Base-by-base conservation (phyloP, 495 filamentous ascomycete genomes). In the Aspergillus kassunensis region DNA sequence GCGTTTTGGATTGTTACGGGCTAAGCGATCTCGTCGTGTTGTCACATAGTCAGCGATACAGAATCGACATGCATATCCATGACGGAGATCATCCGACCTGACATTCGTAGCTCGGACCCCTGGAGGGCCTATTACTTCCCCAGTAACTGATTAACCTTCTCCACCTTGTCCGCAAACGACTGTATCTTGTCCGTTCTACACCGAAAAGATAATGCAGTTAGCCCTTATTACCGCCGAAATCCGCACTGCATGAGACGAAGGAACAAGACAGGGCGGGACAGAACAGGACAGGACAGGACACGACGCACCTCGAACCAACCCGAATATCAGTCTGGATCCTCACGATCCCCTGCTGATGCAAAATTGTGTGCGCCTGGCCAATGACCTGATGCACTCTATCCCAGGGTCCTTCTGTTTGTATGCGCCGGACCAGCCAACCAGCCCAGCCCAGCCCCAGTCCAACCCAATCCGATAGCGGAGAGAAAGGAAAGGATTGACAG, bases 291-390 rank as follows among this genome's bases (percentile, higher is more conserved):
- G 11, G 49, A 10, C 12, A 44, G 29, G 39, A 29, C n/a, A n/a
- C n/a, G n/a, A 68, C 75, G 55, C 63, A 91, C 89, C 89, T 85
- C 47, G 87, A 86, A 6, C 93, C 93, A 40, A 87, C 82, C 2
- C 92, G 77, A 68, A 97, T 95, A 68, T 93, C 90, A 34, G 82
- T 87, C 72, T 98, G 93, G 24, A 97, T 85, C 20, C 93, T 69
- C 47, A 90, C 76, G 43, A 90, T 80, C 23, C 92, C 93, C 44
- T 83, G 83, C 57, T 85, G 72, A 63, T 97, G 93, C 24, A 98
- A 79, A 36, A 93, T 70, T 4, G 77, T 80, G 71, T 98, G 93
- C 13, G 89, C 90, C 69, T 95, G 90, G 6, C 93, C 93, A 65
- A 98, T 91, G 13, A 95, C 78, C 49, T 71, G 78, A 80, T 93